Percentiles rank a stretch among this genome's conserved stretches.
Evolutionary conservation across 176 grass and related monocot species (phyloP).

Genomic region (Zoysia japonica): DNA sequence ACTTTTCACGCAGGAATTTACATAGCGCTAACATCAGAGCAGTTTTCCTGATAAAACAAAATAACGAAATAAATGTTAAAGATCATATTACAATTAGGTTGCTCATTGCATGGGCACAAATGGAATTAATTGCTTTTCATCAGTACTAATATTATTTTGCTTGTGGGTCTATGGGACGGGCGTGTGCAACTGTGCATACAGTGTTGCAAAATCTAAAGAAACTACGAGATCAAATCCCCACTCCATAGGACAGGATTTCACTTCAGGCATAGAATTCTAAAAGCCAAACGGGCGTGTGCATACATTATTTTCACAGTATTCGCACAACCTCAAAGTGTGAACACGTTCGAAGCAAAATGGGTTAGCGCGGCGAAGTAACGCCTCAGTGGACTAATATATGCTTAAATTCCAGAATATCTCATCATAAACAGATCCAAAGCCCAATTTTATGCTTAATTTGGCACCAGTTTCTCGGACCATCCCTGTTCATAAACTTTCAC

Average conservation of each 20-base stretch:
- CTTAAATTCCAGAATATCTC: background rate
- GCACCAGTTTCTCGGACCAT: background rate
- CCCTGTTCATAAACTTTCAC: background rate
- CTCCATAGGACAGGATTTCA: background rate
- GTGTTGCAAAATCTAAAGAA: background rate
- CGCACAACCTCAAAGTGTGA: background rate
- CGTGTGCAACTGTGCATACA: background rate
- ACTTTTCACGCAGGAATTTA: conserved; percentile 73
- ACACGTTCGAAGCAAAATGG: background rate
- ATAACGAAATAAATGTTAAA: background rate
- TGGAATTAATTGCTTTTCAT: background rate
- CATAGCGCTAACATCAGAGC: conserved; percentile 92
- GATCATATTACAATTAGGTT: background rate
- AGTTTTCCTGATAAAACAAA: conserved; percentile 71
- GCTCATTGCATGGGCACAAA: background rate
- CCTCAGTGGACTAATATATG: background rate
- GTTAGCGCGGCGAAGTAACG: background rate
- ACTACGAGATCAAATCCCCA: background rate
- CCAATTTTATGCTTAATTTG: background rate
- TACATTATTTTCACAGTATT: background rate
- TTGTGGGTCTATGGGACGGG: background rate
- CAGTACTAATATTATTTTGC: background rate
- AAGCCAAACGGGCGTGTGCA: background rate
- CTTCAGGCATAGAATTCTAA: background rate
- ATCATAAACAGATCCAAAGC: background rate